These are phyloP conservation scores for Hypoxylon sp. DNA, from an alignment of 2,329 filamentous ascomycete species.

Conservation along the genomic window DNA sequence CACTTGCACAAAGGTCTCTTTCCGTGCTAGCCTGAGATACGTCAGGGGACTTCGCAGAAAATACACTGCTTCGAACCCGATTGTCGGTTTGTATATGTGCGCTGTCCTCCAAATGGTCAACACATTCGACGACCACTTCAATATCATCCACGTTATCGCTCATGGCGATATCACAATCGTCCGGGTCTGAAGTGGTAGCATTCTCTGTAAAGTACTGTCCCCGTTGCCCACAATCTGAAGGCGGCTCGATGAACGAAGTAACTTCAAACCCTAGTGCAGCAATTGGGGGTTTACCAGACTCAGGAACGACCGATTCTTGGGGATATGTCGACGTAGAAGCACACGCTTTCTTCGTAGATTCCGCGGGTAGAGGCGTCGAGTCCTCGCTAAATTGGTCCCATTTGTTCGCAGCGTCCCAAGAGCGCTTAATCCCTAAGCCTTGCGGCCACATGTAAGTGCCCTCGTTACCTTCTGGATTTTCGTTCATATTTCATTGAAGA, in stretches of 20 bases:
- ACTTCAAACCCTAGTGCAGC: background rate
- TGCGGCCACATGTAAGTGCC: background rate
- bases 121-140: background rate
- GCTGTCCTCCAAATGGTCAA: background rate
- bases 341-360: constrained; percentile 13
- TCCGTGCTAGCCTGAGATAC: background rate
- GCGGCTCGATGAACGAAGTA: background rate
- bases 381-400: background rate
- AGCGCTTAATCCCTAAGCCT: constrained; percentile 20
- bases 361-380: background rate
- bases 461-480: background rate
- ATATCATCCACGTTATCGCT: background rate
- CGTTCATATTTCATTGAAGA: constrained; percentile 10
- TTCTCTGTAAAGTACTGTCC: background rate
- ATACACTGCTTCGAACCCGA: background rate
- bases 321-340: background rate
- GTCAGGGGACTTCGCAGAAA: background rate
- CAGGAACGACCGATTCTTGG: background rate
- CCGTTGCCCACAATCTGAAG: background rate
- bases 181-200: background rate
- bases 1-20: background rate
- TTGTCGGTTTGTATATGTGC: background rate
- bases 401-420: constrained; percentile 15
- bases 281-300: background rate
- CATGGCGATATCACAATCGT: background rate